Evolutionary conservation across 2,329 filamentous ascomycete species (phyloP).

Genomic region (Exophiala spinifera): DNA sequence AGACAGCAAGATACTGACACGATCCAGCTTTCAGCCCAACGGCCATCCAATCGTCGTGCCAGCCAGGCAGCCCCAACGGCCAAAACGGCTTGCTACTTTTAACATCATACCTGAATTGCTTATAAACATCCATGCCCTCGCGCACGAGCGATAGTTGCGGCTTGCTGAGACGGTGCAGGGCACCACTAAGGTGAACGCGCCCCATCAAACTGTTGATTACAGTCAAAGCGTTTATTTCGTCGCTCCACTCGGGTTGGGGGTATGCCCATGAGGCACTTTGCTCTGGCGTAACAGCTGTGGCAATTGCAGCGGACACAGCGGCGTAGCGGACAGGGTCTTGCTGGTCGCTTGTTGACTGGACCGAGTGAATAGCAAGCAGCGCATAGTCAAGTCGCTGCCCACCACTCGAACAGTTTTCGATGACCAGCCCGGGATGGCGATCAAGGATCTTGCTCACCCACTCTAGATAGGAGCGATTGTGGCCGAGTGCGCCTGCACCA

Average conservation of each 20-base stretch:
- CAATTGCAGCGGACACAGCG: conserved; percentile 33
- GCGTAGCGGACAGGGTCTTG: conserved; percentile 35
- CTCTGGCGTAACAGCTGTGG: conserved; percentile 38
- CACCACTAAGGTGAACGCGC: conserved; percentile 35
- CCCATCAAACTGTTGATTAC: conserved; percentile 37
- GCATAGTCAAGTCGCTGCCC: conserved; percentile 39
- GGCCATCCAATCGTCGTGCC: conserved; percentile 36
- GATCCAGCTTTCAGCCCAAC: conserved; percentile 27
- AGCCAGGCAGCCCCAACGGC: conserved; percentile 35
- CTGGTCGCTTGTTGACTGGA: conserved; percentile 40
- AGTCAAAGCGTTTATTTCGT: conserved; percentile 37
- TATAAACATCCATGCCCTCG: conserved; percentile 35
- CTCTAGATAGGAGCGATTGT: conserved; percentile 35
- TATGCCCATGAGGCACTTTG: conserved; percentile 40
- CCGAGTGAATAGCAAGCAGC: conserved; percentile 33
- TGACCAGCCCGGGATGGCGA: conserved; percentile 32
- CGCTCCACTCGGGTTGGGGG: conserved; percentile 35
- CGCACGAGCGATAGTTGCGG: conserved; percentile 30
- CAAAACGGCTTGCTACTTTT: conserved; percentile 30
- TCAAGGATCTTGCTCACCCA: conserved; percentile 34
- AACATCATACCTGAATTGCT: conserved; percentile 29
- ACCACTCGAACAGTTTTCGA: conserved; percentile 40
- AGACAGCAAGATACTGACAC: conserved; percentile 25
- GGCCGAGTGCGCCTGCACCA: conserved; percentile 32
- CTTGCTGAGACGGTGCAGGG: conserved; percentile 29